Evolutionary conservation across 2,329 filamentous ascomycete species (phyloP), one percentile per base, ranked within the genome.

Genomic region (Venturiaceae sp.): DNA sequence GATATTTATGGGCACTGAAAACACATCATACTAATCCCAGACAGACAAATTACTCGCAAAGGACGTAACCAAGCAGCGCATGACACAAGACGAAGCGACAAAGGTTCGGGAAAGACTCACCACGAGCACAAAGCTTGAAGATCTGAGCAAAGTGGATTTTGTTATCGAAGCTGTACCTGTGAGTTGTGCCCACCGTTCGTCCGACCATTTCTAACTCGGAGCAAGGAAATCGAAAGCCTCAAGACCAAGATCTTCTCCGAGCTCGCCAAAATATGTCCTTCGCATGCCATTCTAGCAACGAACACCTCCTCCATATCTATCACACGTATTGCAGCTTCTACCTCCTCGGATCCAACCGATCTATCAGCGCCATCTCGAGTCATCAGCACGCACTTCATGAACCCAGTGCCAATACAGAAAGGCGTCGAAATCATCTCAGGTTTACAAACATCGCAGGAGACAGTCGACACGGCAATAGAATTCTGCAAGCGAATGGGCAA

Each of bases 271-370:
- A 85, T 95, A 64, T 92, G 88, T 64, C 86, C 90, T 11, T 78
- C 85, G 56, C 90, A 97, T 69, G 84, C 94, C 60, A 89, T 99
- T 66, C 83, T 99, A 36, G 92, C 94, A 5, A 99, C 94, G 62
- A 99, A 99, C 77, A 99, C 94, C 6, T 96, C 91, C n/a, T 96
- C 91, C 62, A 99, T 99, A 70, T 92, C 90, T 61, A 96, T 99
- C 72, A 99, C 94, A 46, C 88, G 87, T 69, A 96, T 99, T 67
- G 94, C 94, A 21, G 92, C 94, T 3, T 84, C 92, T 9, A 92
- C 92, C 0, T 87, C 85, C 28, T 78, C 79, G 58, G 84, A 95
- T 68, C 87, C 90, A 0, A 92, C 77, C 19, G 88, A 96, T 67
- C 85, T 89, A 26, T 86, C 85, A 46, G 88, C 86, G 41, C 87